A percentile compares a stretch with the other conserved stretches of the same genome.
Conservation (phyloP, 2,329 filamentous ascomycete genomes). For the Coccinonectria pachysandricola region DNA sequence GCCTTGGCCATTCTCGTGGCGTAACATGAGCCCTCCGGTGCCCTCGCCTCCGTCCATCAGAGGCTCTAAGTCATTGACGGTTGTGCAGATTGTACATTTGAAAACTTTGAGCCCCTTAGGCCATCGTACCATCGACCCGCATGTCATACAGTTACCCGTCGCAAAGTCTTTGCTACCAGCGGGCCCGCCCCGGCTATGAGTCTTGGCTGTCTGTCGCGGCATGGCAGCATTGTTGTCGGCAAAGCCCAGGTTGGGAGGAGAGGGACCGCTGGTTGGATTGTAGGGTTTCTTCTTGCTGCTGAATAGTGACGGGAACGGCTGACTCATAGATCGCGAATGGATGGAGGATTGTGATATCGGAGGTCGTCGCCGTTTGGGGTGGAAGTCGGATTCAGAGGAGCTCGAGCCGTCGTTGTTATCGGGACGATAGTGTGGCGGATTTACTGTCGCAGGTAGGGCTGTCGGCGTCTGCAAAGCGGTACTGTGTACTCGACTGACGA, state of each 20-base stretch:
- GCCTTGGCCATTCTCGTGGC: conserved; percentile 14
- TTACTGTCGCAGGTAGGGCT: conserved; percentile 14
- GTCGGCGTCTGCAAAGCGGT: conserved; percentile 25
- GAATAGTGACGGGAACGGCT: conserved; percentile 68
- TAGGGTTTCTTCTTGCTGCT: conserved; percentile 47
- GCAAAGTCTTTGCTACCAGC: conserved; percentile 45
- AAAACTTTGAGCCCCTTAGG: conserved; percentile 63
- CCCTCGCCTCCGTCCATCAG: conserved; percentile 13
- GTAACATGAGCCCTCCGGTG: conserved; percentile 10
- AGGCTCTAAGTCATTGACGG: conserved; percentile 63
- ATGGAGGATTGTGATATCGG: conserved; percentile 13
- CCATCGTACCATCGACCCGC: conserved; percentile 71
- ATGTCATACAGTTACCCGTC: conserved; percentile 75
- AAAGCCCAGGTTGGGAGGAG: conserved; percentile 22
- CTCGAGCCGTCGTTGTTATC: conserved; percentile 28
- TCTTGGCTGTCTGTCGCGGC: conserved; percentile 17
- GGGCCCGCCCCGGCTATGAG: conserved; percentile 24
- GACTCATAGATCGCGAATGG: conserved; percentile 57
- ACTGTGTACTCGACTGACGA: conserved; percentile 27
- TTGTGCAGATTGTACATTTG: conserved; percentile 74
- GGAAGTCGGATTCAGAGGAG: conserved; percentile 34
- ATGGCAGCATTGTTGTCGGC: conserved; percentile 20
- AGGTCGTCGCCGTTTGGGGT: conserved; percentile 13
- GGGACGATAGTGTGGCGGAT: conserved; percentile 16
- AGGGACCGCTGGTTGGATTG: conserved; percentile 23